Evolutionary conservation across 1,139 yeast genomes (phyloP), one percentile per base, ranked within the genome.

Genomic region (Ogataea hybrid): DNA sequence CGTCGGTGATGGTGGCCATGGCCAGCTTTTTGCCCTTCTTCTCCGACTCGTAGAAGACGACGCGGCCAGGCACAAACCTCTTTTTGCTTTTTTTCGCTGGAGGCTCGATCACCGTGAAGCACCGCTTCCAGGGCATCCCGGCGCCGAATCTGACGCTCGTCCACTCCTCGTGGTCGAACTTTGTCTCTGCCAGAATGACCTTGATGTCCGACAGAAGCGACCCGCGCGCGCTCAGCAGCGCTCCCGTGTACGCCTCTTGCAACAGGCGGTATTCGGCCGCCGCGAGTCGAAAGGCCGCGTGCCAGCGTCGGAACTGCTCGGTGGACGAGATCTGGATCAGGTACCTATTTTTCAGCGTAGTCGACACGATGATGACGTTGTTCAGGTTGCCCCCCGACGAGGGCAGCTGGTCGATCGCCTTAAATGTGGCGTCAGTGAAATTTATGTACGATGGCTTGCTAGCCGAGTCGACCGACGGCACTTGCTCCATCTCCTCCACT

Each of bases 101-200:
- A 7, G 96, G 97, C 48, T 90, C 88, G 43, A 90, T 77, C n/a
- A 89, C 96, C 1, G 95, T 92, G 70, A 77, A 92, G 60, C 96
- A 90, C 49, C 95, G 75, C 59, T 84, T 86, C 97, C 97, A 92
- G 1, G 97, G 96, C 95, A 88, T 88, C 27, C 98, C 98, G 14
- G 94, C 79, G 12, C 97, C 97, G 63, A 90, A 90, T 51, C 97
- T 73, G 20, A 92, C 95, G 63, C 90, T 78, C 28, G 86, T 89
- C 97, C 96, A 90, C 58, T 90, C 96, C 62, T 88, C 96, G 58
- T 88, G 95, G 47, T 79, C 81, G 59, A 82, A 86, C 56, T 92
- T 79, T 23, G 92, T 84, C 54, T 87, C 96, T 1, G 95, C 83
- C 47, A 92, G 70, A 30, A 92, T 73, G 8, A 94, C 84, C 45